Percentiles rank a stretch among this genome's conserved stretches.
These are phyloP conservation scores for Seminavis robusta DNA, from an alignment of 108 stramenopile genomes.

Conservation along the genomic window DNA sequence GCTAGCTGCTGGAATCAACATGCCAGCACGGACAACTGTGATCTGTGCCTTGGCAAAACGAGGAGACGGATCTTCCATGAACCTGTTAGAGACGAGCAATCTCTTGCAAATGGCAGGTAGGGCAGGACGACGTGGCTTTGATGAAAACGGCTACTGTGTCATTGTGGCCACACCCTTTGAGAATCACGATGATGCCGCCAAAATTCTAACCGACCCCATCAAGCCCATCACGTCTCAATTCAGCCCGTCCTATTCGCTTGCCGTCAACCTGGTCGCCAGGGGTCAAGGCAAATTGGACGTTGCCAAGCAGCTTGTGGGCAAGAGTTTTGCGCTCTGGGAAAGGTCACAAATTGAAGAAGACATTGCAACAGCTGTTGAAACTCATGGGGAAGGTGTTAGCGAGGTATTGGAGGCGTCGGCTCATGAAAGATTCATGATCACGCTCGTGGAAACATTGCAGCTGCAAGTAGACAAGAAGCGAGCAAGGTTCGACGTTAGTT, in stretches of 20 bases:
- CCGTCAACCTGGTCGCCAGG: constrained; percentile 67
- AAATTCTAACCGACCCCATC: constrained; percentile 69
- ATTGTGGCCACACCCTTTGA: constrained; percentile 78
- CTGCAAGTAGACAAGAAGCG: constrained; percentile 29
- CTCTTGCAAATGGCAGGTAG: constrained; percentile 89
- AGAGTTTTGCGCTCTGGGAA: constrained; percentile 79
- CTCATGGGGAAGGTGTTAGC: constrained; percentile 19
- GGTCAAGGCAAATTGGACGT: constrained; percentile 69
- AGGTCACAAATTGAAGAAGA: constrained; percentile 43
- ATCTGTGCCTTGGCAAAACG: constrained; percentile 86
- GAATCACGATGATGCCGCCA: constrained; percentile 57
- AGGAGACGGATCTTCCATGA: constrained; percentile 58
- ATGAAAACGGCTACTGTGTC: constrained; percentile 56
- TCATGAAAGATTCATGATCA: constrained; percentile 57
- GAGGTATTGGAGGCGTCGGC: constrained; percentile 24
- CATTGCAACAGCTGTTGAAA: constrained; percentile 22
- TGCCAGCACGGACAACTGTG: constrained; percentile 73
- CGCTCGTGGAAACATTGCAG: constrained; percentile 44
- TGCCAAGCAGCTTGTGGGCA: constrained; percentile 62
- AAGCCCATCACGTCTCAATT: constrained; percentile 79
- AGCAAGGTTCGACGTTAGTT: constrained; percentile 16
- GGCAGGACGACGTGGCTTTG: constrained; percentile 82
- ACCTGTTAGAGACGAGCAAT: constrained; percentile 68
- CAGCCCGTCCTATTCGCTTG: constrained; percentile 71
- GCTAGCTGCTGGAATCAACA: constrained; percentile 92